These are phyloP conservation scores for Annulohypoxylon maeteangense DNA, from an alignment of 495 filamentous ascomycete species.

Conservation along the genomic window DNA sequence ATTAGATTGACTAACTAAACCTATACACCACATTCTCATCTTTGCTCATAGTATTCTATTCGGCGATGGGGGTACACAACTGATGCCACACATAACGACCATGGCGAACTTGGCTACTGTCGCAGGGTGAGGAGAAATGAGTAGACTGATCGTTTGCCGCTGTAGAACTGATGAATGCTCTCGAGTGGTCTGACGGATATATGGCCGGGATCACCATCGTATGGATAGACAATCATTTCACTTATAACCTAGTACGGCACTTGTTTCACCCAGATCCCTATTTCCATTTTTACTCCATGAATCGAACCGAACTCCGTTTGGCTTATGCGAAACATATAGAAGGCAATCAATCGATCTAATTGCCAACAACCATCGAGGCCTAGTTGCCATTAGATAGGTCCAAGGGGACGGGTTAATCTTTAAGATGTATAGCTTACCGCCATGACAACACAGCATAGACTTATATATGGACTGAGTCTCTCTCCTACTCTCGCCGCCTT, in stretches of 20 bases:
- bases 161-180: not conserved
- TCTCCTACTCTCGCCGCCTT: constrained; percentile 95
- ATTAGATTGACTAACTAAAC: not conserved
- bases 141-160: not conserved
- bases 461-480: constrained; percentile 93
- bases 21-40: constrained; percentile 12
- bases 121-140: not conserved
- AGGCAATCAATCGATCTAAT: constrained; percentile 18
- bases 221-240: not conserved
- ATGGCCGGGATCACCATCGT: not conserved
- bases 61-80: not conserved
- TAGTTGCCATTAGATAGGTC: constrained; percentile 5
- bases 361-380: constrained; percentile 45
- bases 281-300: constrained; percentile 15
- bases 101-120: not conserved
- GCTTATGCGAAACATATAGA: constrained; percentile 21
- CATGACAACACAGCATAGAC: constrained; percentile 93
- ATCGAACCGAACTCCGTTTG: constrained; percentile 28
- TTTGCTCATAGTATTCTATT: not conserved
- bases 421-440: constrained; percentile 67
- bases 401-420: not conserved
- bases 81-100: not conserved
- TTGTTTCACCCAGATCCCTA: not conserved
- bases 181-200: not conserved
- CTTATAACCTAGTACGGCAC: constrained; percentile 4